These are phyloP conservation scores for Curvularia verruculosa DNA, from an alignment of 2,329 filamentous ascomycete genomes.

Conservation along the genomic window DNA sequence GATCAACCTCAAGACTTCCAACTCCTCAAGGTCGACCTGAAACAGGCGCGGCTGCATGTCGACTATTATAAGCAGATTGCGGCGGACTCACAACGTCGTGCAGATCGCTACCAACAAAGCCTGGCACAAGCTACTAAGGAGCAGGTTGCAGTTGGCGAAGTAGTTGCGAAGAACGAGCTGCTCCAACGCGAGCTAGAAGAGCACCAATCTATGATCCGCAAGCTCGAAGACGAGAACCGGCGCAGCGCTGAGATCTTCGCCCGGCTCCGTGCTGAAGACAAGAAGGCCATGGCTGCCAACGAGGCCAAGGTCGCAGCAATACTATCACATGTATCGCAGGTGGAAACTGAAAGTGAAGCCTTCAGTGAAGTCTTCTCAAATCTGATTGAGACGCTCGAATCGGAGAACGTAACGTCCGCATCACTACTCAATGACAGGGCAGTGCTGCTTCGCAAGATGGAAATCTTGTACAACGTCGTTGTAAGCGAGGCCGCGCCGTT, in stretches of 20 bases:
- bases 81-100: constrained; percentile 14
- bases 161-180: constrained; percentile 13
- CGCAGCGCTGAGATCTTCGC: constrained; percentile 11
- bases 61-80: constrained; percentile 18
- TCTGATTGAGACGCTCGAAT: constrained; percentile 18
- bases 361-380: constrained; percentile 12
- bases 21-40: constrained; percentile 24
- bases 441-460: constrained; percentile 5
- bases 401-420: constrained; percentile 7
- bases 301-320: constrained; percentile 3
- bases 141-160: constrained; percentile 5
- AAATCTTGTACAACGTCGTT: constrained; percentile 16
- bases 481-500: constrained; percentile 21
- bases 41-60: constrained; percentile 19
- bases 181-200: constrained; percentile 17
- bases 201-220: constrained; percentile 11
- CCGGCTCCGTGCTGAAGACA: constrained; percentile 9
- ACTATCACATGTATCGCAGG: neutral
- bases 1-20: constrained; percentile 23
- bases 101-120: constrained; percentile 21
- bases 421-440: constrained; percentile 9
- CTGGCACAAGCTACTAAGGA: constrained; percentile 9
- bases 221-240: constrained; percentile 21
- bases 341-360: constrained; percentile 19
- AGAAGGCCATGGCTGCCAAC: constrained; percentile 3